A percentile compares a stretch with the other conserved stretches of the same genome.
Evolutionary conservation across 2,329 filamentous ascomycete species (phyloP).

Genomic region (Xylaria polymorpha): DNA sequence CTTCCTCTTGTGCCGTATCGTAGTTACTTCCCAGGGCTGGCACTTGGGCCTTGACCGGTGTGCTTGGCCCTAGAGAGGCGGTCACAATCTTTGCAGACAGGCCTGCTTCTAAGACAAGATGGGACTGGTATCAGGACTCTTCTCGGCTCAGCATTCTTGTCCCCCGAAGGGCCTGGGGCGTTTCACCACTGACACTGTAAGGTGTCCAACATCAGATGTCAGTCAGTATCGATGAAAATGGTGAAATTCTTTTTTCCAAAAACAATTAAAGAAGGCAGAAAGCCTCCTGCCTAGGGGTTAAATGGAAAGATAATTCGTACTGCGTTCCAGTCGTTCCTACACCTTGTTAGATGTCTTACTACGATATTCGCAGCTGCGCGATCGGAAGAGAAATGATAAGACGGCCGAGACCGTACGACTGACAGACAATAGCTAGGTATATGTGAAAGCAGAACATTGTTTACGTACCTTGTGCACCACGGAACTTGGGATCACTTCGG

Average conservation of each 20-base stretch:
- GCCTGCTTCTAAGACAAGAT: too few species aligned
- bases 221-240: slow-evolving; percentile 5
- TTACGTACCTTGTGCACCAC: slow-evolving; percentile 54
- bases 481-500: slow-evolving; percentile 76
- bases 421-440: not conserved
- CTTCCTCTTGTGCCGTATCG: too few species aligned
- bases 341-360: slow-evolving; percentile 37
- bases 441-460: not conserved
- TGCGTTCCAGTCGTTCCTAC: slow-evolving; percentile 38
- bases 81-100: too few species aligned
- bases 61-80: too few species aligned
- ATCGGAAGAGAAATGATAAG: not conserved
- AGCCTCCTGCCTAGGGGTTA: not conserved
- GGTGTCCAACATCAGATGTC: not conserved
- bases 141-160: too few species aligned
- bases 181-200: too few species aligned
- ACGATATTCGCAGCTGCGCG: not conserved
- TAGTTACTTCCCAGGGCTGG: too few species aligned
- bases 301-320: slow-evolving; percentile 21
- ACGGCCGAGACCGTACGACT: too few species aligned
- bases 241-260: too few species aligned
- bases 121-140: too few species aligned
- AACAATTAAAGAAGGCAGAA: not conserved
- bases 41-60: too few species aligned
- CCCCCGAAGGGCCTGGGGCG: too few species aligned